Base-by-base conservation (phyloP, 2,329 filamentous ascomycete genomes). In the Cladosporium sp. region DNA sequence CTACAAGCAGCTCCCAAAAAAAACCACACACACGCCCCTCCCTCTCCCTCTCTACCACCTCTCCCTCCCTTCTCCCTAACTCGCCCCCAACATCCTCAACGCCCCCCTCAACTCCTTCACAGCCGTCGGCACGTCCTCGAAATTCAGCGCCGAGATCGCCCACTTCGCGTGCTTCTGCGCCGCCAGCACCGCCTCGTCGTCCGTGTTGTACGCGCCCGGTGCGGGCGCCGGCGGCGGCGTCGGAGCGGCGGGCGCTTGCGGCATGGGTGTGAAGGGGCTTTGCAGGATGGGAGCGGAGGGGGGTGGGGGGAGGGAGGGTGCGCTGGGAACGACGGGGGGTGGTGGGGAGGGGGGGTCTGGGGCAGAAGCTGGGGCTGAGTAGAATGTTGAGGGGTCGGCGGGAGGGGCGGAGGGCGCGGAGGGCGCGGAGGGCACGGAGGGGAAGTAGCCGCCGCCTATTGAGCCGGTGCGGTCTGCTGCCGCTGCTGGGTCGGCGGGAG, bases 121-220 rank as follows among this genome's bases (percentile, higher is more conserved):
- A 0, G 93, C 93, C 0, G 93, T 98, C 1, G 85, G 78, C 1
- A 95, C 87, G 67, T 98, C 93, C 61, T 98, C 93, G 70, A 98
- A 98, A 63, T 96, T 95, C 44, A 98, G 73, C 0, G 93, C 93
- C 9, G 91, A 96, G 40, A 97, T 95, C 0, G 93, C 93, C 89
- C 89, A 98, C 63, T 89, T 90, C 2, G 92, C 91, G 72, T 97
- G 93, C 68, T 97, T 98, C 68, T 95, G 90, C 4, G 93, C 92
- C 61, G 84, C 80, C 34, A 82, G 75, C 34, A 96, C 85, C 0
- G 86, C 77, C 54, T 78, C 74, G 58, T 90, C 85, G 58, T 95
- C 89, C 9, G 71, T 75, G 8, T 37, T 43, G 32, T 43, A 50
- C 4, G 40, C 48, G 9, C 48, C 48, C 14, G 46, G n/a, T 18